Evolutionary conservation across 331 rosid species (phyloP), one percentile per base, ranked within the genome.

Genomic region (Ulmus americana): DNA sequence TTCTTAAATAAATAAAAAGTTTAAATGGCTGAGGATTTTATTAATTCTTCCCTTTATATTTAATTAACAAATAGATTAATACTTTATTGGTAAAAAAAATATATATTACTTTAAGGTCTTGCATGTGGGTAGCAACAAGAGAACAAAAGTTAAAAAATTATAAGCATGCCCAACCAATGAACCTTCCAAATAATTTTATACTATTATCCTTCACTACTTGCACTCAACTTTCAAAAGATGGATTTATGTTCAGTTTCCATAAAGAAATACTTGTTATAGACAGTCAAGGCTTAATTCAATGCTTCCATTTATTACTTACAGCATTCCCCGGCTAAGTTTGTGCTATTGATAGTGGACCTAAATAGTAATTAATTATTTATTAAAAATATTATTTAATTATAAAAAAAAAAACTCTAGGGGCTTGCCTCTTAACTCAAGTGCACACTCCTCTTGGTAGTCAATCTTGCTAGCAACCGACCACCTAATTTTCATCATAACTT

Each of bases 51-150:
- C 22, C 22, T 20, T 20, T 20, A 1, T 20, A 20, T 1, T 20
- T 20, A 28, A 28, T 28, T 28, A 28, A 28, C 35, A 2, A 28
- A 28, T 28, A 28, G 2, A 11, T 15, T 39, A 15, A 35, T 64
- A 73, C 68, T 75, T 65, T 74, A 56, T 65, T 53, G 46, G 52
- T 59, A 45, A 70, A 62, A 70, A 57, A 28, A 48, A 79, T 78
- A 41, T 56, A 28, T 28, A 28, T 28, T 28, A 9, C 45, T 48
- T 55, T 15, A 68, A 50, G 86, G 78, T 9, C 54, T 64, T 70
- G 81, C 83, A 82, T 77, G 74, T 84, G 95, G 65, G 63, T 6
- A 75, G 69, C 76, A 66, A 61, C 63, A 68, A 59, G 48, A 50
- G 62, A 65, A 45, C 70, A 50, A 69, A 60, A 11, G 20, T 50